Evolutionary conservation across 148 eudicot genomes (phyloP).

Genomic region (Cornus florida): DNA sequence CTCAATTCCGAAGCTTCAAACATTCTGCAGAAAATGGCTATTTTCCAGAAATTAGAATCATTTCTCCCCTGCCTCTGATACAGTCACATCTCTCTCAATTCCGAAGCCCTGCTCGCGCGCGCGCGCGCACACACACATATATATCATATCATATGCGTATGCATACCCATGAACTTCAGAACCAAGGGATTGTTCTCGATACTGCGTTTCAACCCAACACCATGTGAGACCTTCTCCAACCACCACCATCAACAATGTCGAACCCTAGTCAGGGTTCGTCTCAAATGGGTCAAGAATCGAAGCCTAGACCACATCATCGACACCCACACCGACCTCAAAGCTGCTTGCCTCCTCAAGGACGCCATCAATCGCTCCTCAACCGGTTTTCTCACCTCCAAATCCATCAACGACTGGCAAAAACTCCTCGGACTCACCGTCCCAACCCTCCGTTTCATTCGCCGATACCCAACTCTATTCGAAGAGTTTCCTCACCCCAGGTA

Average conservation of each 20-base stretch:
- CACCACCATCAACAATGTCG: slow-evolving; percentile 13
- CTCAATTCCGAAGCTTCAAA: too few species aligned
- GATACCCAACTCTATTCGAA: slow-evolving; percentile 81
- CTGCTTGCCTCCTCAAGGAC: slow-evolving; percentile 75
- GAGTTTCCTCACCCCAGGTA: slow-evolving; percentile 83
- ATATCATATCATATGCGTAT: too few species aligned
- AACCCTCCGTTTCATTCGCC: slow-evolving; percentile 74
- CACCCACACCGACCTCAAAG: slow-evolving; percentile 81
- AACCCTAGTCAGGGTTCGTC: slow-evolving; percentile 59
- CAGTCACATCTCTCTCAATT: too few species aligned
- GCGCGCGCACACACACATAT: too few species aligned
- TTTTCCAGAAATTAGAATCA: too few species aligned
- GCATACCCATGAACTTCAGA: too few species aligned
- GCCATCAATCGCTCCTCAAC: slow-evolving; percentile 71
- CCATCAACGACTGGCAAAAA: slow-evolving; percentile 66
- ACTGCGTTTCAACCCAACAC: too few species aligned
- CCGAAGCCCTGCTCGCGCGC: too few species aligned
- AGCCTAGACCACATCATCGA: slow-evolving; percentile 83
- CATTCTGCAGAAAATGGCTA: too few species aligned
- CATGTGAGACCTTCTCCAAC: too few species aligned
- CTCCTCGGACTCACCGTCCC: slow-evolving; percentile 81
- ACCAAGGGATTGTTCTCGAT: too few species aligned
- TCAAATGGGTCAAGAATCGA: slow-evolving; percentile 90
- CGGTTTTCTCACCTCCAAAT: slow-evolving; percentile 56
- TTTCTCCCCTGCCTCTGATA: too few species aligned